Percentiles rank a stretch among this genome's conserved stretches.
Conservation (phyloP, 2,329 filamentous ascomycete species). For the Beauveria caledonica region DNA sequence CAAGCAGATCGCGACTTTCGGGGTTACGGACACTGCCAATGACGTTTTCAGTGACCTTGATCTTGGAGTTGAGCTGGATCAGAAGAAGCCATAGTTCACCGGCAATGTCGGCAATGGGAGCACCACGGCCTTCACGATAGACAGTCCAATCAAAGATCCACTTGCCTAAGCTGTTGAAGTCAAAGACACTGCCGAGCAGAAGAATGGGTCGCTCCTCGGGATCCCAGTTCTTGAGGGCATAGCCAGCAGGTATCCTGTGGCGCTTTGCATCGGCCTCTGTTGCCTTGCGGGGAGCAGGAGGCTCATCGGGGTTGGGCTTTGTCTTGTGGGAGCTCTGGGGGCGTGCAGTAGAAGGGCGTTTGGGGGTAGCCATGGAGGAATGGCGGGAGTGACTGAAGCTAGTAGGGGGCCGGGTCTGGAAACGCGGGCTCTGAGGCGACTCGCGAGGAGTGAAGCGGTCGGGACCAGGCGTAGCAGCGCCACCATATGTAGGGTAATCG, state of each 20-base stretch:
- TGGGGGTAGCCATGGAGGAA: slow-evolving; percentile 40
- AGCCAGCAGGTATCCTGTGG: slow-evolving; percentile 77
- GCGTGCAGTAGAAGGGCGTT: slow-evolving; percentile 44
- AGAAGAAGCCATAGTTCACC: slow-evolving; percentile 92
- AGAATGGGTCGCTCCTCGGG: slow-evolving; percentile 89
- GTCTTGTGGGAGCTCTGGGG: slow-evolving; percentile 32
- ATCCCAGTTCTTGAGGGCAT: slow-evolving; percentile 98
- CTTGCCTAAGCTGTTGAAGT: slow-evolving; percentile 93
- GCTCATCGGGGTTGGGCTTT: slow-evolving; percentile 27
- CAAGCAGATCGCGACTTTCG: slow-evolving; percentile 71
- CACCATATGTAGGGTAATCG: slow-evolving; percentile 28
- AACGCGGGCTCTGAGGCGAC: slow-evolving; percentile 30
- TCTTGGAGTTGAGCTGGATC: slow-evolving; percentile 87
- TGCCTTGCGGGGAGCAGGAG: slow-evolving; percentile 35
- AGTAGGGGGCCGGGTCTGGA: slow-evolving; percentile 30
- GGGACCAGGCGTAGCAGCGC: neutral
- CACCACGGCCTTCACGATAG: slow-evolving; percentile 73
- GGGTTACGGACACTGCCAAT: slow-evolving; percentile 61
- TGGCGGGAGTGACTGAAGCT: slow-evolving; percentile 37
- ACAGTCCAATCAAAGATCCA: slow-evolving; percentile 99
- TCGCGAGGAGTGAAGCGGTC: slow-evolving; percentile 25
- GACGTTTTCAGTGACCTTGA: slow-evolving; percentile 80
- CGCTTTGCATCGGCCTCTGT: slow-evolving; percentile 52
- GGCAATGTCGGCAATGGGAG: slow-evolving; percentile 81
- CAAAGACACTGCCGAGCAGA: slow-evolving; percentile 89